Evolutionary conservation across 441 rosid species (phyloP), one percentile per base, ranked within the genome.

Genomic region (Breynia disticha): DNA sequence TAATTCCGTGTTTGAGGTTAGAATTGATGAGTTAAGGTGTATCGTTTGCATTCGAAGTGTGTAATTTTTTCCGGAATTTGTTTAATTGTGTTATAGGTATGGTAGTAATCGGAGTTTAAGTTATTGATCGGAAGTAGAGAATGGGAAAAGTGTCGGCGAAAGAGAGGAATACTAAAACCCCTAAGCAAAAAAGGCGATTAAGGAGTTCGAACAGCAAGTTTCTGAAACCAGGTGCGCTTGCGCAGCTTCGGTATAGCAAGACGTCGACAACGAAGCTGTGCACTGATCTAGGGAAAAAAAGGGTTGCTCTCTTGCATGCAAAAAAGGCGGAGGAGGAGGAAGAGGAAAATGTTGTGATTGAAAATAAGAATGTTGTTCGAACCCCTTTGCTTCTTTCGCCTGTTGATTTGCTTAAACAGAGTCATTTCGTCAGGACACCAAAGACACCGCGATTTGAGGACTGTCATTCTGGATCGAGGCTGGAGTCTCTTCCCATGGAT

Each of bases 401-500:
- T 0, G 76, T 77, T 50, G 66, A 77, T 67, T 56, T 78, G 52
- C 67, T 59, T 17, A 80, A 72, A 56, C 98, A 81, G 54, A 79
- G 61, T 65, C 43, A 52, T 47, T 54, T 71, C 59, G 39, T 62
- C 52, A 71, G 78, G 71, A 84, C 98, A 2, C 98, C 98, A 0
- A 83, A 74, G 72, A 91, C 95, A 6, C 96, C 96, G 1, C 78
- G 69, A 16, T 57, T 60, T 62, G 85, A 76, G 16, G 74, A 71
- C 38, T 71, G 67, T 18, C 67, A 72, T 11, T 83, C 85, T 3
- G 96, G 82, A 28, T 87, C 98, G 45, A 66, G 76, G 66, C 79
- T 90, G 0, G 96, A 91, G 59, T 75, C 87, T 67, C 96, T 91
- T 55, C 95, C 94, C 43, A 79, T 83, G 80, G 98, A 87, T 65